Evolutionary conservation across 192 early-diverging fungal genomes (phyloP), one percentile per base, ranked within the genome.

Genomic region (Coemansia sp.): DNA sequence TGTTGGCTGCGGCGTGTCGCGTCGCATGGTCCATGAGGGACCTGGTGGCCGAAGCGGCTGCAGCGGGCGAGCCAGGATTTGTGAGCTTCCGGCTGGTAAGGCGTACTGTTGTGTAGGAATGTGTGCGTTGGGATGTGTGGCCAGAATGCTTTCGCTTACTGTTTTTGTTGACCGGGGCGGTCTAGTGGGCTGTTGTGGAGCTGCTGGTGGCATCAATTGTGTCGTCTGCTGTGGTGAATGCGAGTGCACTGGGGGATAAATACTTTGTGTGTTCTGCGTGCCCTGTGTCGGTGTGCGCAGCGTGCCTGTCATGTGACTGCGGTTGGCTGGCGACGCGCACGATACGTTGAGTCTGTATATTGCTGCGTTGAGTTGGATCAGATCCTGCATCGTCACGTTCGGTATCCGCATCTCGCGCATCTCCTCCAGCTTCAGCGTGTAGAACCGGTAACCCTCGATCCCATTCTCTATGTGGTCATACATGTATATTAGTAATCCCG

Each of bases 361-460:
- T 9, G 75, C 75, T 1, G 61, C 61, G 46, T 78, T 78, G 53
- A 78, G 69, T 66, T 72, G 75, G 33, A 78, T 70, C 33, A 64
- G 52, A 24, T 78, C 75, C 59, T 70, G 65, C 69, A 78, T 68
- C 19, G 65, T 59, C 22, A 60, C 69, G 22, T 56, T 57, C 2
- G 75, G 75, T 22, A 78, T 62, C 55, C 42, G 40, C 75, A 78
- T 78, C 38, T 57, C 64, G 14, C 64, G 64, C 43, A 78, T 57
- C 15, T 64, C 62, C 57, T 78, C 75, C 14, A 78, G 53, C 47
- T 54, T 45, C 2, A 78, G 52, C 45, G 69, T 69, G 24, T 78
- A 78, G 22, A 78, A 72, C 43, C 66, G 61, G 27, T 71, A 61
- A 14, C 69, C 75, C 39, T 71, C 69, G 27, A 78, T 71, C 0